A percentile compares a stretch with the other conserved stretches of the same genome.
Conservation (phyloP, 176 grass and related monocot species). For the Luzula sylvatica region DNA sequence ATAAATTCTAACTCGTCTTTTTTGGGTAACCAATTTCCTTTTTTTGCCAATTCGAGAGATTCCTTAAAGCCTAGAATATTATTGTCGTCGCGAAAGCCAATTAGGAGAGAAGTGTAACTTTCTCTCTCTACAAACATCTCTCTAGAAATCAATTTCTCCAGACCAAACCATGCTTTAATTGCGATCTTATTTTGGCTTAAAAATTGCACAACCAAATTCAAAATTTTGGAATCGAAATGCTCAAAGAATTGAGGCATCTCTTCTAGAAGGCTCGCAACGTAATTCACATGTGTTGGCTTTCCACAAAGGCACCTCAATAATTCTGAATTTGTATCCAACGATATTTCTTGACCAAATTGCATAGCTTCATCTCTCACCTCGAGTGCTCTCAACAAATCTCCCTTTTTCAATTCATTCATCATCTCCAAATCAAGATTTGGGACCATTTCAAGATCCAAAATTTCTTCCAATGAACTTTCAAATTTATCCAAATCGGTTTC, state of each 20-base stretch:
- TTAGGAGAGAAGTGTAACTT: conserved; percentile 47
- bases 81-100: conserved; percentile 51
- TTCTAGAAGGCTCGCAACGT: conserved; percentile 39
- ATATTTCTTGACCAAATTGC: conserved; percentile 53
- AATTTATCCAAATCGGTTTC: conserved; percentile 61
- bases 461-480: conserved; percentile 45
- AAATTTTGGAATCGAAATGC: conserved; percentile 44
- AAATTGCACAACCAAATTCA: conserved; percentile 42
- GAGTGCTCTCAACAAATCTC: conserved; percentile 39
- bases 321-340: conserved; percentile 31
- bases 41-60: conserved; percentile 51
- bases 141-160: conserved; percentile 44
- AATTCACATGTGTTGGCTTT: conserved; percentile 25
- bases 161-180: conserved; percentile 35
- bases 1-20: conserved; percentile 34
- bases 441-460: conserved; percentile 47
- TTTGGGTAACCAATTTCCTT: conserved; percentile 41
- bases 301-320: conserved; percentile 40
- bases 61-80: conserved; percentile 55
- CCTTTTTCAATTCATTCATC: conserved; percentile 44
- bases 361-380: conserved; percentile 50
- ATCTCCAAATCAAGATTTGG: conserved; percentile 39
- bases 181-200: conserved; percentile 43
- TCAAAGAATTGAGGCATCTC: conserved; percentile 38
- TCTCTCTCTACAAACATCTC: conserved; percentile 39